Evolutionary conservation across 331 rosid genomes (phyloP), one percentile per base, ranked within the genome.

Genomic region (Spiraea crenata): DNA sequence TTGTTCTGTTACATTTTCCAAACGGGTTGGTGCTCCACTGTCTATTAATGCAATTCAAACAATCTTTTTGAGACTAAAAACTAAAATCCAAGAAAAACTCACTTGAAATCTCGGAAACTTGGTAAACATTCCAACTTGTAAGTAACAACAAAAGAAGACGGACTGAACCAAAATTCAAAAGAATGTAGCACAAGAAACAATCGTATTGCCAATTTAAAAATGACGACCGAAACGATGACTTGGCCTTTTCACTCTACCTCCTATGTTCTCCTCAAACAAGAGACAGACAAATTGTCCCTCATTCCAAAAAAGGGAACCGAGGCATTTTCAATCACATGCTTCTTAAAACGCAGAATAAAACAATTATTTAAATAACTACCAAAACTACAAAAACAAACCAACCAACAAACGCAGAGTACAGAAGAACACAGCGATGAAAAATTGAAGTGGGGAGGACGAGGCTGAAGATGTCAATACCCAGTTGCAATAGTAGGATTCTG

Each of bases 181-280:
- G 20, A 67, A 69, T 87, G 85, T 89, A 70, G 95, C n/a, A 86
- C 85, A 86, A 86, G 97, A 70, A 88, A 90, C 92, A 88, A 90
- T 88, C 92, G 80, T 70, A 76, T 58, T 95, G 90, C 84, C 96
- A 86, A 88, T 34, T 50, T 9, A 40, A 15, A 4, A 49, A 78
- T 73, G 95, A 76, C 95, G 90, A 84, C 80, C 77, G 96, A 90
- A 90, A 90, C 90, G 97, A 90, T 90, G 85, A 78, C 96, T 88
- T 87, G 88, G 84, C 92, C 74, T 5, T 52, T 46, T 78, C 71
- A 65, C 16, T 88, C 20, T 90, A 61, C 90, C 95, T 88, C 87
- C 41, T n/a, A 34, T 34, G 76, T 74, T 83, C 79, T 69, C 35
- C 64, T 19, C 25, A 59, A 80, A 31, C 63, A 63, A 80, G 89